phyloP scores from a whole-genome alignment of 768 basidiomycete species.

The Tylopilus intermedius region DNA sequence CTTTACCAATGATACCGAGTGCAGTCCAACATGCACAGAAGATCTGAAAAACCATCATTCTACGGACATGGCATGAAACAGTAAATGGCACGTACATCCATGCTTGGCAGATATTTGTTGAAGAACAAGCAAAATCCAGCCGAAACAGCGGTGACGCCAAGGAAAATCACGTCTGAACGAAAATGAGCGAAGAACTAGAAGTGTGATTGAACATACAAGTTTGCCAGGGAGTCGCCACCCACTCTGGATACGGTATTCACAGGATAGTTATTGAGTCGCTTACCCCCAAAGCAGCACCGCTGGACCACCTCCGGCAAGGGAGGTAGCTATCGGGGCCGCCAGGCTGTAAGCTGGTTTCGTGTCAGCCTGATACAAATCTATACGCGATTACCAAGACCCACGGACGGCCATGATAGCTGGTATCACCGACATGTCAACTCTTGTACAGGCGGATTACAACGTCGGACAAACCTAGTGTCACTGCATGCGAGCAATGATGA shows the following conservation, averaged over 20 bases:
- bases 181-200: constrained; percentile 2
- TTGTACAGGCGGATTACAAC: neutral
- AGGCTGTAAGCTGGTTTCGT: constrained; percentile 45
- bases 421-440: constrained; percentile 2
- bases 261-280: neutral
- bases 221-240: constrained; percentile 56
- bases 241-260: constrained; percentile 37
- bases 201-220: constrained; percentile 39
- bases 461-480: constrained; percentile 42
- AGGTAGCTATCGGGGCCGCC: constrained; percentile 53
- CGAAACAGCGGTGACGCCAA: constrained; percentile 47
- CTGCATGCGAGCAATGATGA: constrained; percentile 23
- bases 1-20: constrained; percentile 47
- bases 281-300: constrained; percentile 56
- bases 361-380: neutral
- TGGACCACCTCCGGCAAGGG: constrained; percentile 50
- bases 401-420: constrained; percentile 60
- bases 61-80: neutral
- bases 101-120: constrained; percentile 44
- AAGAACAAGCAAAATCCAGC: constrained; percentile 52
- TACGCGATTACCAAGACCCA: constrained; percentile 30
- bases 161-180: constrained; percentile 47
- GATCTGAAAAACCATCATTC: constrained; percentile 35
- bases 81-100: constrained; percentile 37
- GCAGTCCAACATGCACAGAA: constrained; percentile 62